Percentiles rank a stretch among this genome's conserved stretches.
phyloP scores from a whole-genome alignment of 768 basidiomycete species.

The Serendipita vermifera region DNA sequence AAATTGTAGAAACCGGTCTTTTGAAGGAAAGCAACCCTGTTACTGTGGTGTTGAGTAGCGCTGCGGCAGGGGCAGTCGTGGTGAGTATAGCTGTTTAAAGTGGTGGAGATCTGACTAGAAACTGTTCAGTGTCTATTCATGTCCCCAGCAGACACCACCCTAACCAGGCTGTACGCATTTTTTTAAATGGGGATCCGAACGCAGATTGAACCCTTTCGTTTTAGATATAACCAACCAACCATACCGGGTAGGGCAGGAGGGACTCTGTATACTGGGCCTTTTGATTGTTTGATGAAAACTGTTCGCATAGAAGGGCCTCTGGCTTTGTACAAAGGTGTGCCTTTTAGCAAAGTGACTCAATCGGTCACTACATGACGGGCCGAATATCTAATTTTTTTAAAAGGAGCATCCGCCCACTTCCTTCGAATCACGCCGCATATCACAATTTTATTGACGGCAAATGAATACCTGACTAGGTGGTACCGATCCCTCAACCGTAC shows the following conservation, averaged over 20 bases:
- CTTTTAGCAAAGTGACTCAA: neutral
- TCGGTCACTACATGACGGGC: neutral
- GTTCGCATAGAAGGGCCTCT: conserved; percentile 74
- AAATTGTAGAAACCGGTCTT: conserved; percentile 54
- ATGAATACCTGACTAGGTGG: neutral
- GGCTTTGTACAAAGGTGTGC: conserved; percentile 89
- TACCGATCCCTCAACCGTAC: too few species aligned
- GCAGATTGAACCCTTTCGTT: neutral
- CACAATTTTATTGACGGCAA: neutral
- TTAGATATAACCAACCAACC: conserved; percentile 74
- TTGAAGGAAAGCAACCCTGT: conserved; percentile 62
- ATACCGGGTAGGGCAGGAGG: conserved; percentile 50
- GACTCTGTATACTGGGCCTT: conserved; percentile 74
- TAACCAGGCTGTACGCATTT: conserved; percentile 63
- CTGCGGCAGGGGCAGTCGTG: conserved; percentile 82
- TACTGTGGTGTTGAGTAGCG: conserved; percentile 79
- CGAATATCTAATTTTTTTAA: neutral
- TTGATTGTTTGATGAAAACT: conserved; percentile 96
- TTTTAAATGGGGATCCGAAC: neutral
- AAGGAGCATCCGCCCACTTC: conserved; percentile 88
- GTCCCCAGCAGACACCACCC: conserved; percentile 86
- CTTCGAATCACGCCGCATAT: conserved; percentile 68
- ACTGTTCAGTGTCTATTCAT: conserved; percentile 65
- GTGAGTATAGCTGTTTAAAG: conserved; percentile 35
- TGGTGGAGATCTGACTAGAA: conserved; percentile 11